phyloP scores from a whole-genome alignment of 2,329 filamentous ascomycete species.

The Ophiocordyceps australis region DNA sequence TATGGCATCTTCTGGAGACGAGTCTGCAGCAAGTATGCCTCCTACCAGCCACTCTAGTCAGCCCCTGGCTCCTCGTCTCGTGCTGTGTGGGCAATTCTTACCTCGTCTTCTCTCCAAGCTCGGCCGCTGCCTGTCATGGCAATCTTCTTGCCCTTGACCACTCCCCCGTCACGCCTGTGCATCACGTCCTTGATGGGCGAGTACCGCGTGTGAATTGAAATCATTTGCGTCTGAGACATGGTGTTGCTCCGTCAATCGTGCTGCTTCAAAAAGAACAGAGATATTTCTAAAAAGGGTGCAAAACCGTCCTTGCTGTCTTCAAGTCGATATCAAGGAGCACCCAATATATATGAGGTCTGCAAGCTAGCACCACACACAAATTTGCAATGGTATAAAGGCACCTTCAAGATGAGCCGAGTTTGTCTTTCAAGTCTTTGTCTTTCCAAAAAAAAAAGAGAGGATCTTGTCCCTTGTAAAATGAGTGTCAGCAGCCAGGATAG shows the following conservation, averaged over 20 bases:
- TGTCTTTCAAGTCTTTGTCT: not conserved
- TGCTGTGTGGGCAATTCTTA: conserved; percentile 17
- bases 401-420: not conserved
- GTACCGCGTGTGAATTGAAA: conserved; percentile 24
- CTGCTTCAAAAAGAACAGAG: not conserved
- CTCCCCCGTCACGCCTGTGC: conserved; percentile 38
- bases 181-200: conserved; percentile 32
- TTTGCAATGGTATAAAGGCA: conserved; percentile 1
- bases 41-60: conserved; percentile 27
- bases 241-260: no score
- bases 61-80: not conserved
- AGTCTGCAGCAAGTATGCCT: conserved; percentile 68
- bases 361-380: no score
- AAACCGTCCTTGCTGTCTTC: no score
- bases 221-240: conserved; percentile 34
- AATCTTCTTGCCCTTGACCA: conserved; percentile 48
- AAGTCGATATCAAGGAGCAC: no score
- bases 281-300: no score
- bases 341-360: no score
- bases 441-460: no score
- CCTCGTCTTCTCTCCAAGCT: conserved; percentile 77
- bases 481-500: conserved; percentile 40
- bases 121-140: conserved; percentile 57
- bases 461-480: no score
- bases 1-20: conserved; percentile 80